Evolutionary conservation across 352 stramenopile species (phyloP), one percentile per base, ranked within the genome.

Genomic region (Phytophthora fragariae): DNA sequence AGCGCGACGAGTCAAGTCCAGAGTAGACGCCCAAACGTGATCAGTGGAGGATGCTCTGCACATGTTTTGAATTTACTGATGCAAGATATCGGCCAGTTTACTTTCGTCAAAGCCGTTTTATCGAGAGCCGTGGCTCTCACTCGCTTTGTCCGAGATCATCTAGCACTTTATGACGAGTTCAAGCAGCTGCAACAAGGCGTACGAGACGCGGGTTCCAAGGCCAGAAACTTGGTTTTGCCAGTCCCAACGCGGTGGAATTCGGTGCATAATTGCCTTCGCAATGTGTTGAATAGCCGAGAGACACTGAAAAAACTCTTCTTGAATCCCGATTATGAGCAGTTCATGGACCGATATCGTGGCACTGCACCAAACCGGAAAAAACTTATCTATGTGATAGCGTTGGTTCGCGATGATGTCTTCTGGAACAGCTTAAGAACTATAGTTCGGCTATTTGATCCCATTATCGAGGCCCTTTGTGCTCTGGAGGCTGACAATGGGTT

Each of bases 401-500:
- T 69, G 41, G 12, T 62, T 69, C 53, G 53, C 9, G 54, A 63
- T 15, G 35, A 44, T 44, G 37, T 35, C 3, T 70, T 63, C 41
- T 64, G 63, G 44, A 63, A 24, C 35, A 57, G 19, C 41, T 9
- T 57, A 29, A 49, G 53, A 62, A 62, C 53, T 41, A 62, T 69
- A 19, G 41, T 57, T 50, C 62, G 62, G 9, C 53, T 69, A 14
- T 50, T 50, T 41, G 62, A 57, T 29, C 54, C 54, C 7, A 70
- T 58, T 35, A 70, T 70, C 12, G 14, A 35, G 4, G 19, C 29
- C 4, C 19, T 58, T 0, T 6, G 29, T 33, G n/a, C 11, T 15
- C 21, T 70, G 7, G 44, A 70, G 27, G 41, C 54, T 10, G 55
- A 63, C 14, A 44, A 10, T 58, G 63, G 12, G 14, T 70, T 70